These are phyloP conservation scores for Ordospora pajunii DNA, from an alignment of 371 early-diverging fungal genomes.

Conservation along the genomic window DNA sequence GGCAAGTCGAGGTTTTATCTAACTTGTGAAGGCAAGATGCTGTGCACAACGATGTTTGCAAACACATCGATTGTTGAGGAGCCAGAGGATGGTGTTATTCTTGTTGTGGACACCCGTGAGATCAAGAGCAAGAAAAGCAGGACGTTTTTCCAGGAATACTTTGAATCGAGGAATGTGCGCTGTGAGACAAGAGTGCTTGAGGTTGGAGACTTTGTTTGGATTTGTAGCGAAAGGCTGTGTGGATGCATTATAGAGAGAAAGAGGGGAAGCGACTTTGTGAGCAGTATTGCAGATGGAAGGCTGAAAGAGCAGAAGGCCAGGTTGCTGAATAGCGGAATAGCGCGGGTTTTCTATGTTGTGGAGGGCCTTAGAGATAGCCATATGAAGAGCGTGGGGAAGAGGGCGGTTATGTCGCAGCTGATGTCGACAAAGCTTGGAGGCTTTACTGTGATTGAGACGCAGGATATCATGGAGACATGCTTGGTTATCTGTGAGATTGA, in stretches of 20 bases:
- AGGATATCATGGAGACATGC: conserved; percentile 45
- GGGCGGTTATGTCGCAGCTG: neutral
- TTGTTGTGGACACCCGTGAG: conserved; percentile 59
- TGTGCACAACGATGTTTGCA: conserved; percentile 24
- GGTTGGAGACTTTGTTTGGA: conserved; percentile 61
- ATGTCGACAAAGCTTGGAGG: conserved; percentile 30
- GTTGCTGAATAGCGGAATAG: conserved; percentile 24
- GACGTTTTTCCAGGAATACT: conserved; percentile 42
- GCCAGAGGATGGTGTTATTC: neutral
- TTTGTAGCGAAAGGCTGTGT: conserved; percentile 66
- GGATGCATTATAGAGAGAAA: conserved; percentile 82
- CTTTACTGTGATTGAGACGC: conserved; percentile 54
- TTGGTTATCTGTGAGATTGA: conserved; percentile 37
- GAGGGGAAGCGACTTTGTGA: conserved; percentile 74
- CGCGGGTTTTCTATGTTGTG: conserved; percentile 42
- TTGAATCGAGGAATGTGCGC: conserved; percentile 19
- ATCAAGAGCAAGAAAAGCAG: conserved; percentile 45
- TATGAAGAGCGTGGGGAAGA: conserved; percentile 13
- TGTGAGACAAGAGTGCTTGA: conserved; percentile 45
- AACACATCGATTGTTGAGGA: conserved; percentile 9
- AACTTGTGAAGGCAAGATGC: conserved; percentile 35
- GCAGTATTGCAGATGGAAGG: conserved; percentile 81
- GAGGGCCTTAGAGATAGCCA: conserved; percentile 38
- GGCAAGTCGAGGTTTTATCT: conserved; percentile 39
- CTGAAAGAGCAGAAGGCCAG: conserved; percentile 79